Base-by-base conservation (phyloP, 2,329 filamentous ascomycete species). In the Alternaria gaisen region DNA sequence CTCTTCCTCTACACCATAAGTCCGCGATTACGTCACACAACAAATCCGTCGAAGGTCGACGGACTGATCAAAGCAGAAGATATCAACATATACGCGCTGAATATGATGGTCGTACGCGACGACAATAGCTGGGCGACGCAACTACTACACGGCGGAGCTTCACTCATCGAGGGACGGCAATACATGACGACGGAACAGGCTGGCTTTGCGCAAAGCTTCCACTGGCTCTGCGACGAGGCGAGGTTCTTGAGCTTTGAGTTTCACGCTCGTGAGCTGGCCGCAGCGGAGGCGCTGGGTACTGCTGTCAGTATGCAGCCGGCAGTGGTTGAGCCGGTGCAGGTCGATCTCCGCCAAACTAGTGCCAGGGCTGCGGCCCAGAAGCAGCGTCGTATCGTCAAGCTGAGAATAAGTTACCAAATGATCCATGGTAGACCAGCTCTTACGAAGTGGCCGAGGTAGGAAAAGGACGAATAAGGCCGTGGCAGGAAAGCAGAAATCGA, bases 221-320 rank as follows among this genome's bases (percentile, higher is more conserved):
- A 48, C 0, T 66, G 56, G 56, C 63, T 66, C 38, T 60, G 59
- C 47, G 62, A 66, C 14, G 64, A 66, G 38, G 64, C 38, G n/a
- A 30, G 10, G 1, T 64, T 60, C 14, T 43, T 62, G 18, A 44
- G 53, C 3, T 58, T 22, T 16, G 64, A 66, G 40, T 66, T 51
- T 9, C 46, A 46, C 32, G 56, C 61, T 34, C 51, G 64, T 7
- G 64, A 66, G 9, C 24, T 51, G 28, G 36, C 50, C 3, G 46
- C 51, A 22, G 36, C 26, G 30, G 42, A 30, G 5, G 44, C 38
- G 14, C 10, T 30, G 5, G 47, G 16, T 10, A 6, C 2, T 11
- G 40, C 9, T 0, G 12, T 47, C 3, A 54, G 46, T 14, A 12
- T 34, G 11, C 8, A 41, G 22, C 8, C 1, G 8, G 9, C 4